Evolutionary conservation across 2,329 filamentous ascomycete genomes (phyloP).

Genomic region (Fusarium caatingaense): DNA sequence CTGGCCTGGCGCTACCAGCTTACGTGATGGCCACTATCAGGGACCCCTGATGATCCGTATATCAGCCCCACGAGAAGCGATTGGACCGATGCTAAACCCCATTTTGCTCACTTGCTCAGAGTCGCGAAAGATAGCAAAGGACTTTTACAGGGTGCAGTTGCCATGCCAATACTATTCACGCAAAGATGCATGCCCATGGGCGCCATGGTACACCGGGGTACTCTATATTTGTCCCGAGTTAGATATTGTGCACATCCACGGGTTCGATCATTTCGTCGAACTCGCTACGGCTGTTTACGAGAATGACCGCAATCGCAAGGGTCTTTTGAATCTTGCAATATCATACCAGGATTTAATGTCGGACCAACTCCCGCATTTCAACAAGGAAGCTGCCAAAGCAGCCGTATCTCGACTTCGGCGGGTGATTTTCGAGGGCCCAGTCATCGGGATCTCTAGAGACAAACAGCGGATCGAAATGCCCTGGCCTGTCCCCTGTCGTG

Average conservation of each 20-base stretch:
- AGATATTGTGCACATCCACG: neutral
- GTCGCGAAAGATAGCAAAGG: neutral
- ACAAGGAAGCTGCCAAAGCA: too few species aligned
- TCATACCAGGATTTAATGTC: too few species aligned
- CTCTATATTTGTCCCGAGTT: neutral
- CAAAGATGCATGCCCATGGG: too few species aligned
- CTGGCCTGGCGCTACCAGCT: too few species aligned
- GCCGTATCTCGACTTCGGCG: neutral
- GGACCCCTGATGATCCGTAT: too few species aligned
- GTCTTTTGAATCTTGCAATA: neutral
- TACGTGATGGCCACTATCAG: too few species aligned
- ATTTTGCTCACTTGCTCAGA: neutral
- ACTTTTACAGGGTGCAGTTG: neutral
- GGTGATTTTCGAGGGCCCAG: neutral
- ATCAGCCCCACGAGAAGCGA: neutral
- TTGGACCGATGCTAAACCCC: accelerated
- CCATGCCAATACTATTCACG: accelerated
- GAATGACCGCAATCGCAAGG: neutral
- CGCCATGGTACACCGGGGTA: neutral
- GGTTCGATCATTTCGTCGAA: accelerated
- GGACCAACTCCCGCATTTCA: too few species aligned
- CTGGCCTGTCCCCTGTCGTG: neutral
- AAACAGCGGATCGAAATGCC: too few species aligned
- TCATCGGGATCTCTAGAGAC: too few species aligned
- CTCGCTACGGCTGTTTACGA: neutral